A percentile compares a stretch with the other conserved stretches of the same genome.
These are phyloP conservation scores for Cryptococcus hybrid DNA, from an alignment of 1,284 basidiomycete species.

Conservation along the genomic window DNA sequence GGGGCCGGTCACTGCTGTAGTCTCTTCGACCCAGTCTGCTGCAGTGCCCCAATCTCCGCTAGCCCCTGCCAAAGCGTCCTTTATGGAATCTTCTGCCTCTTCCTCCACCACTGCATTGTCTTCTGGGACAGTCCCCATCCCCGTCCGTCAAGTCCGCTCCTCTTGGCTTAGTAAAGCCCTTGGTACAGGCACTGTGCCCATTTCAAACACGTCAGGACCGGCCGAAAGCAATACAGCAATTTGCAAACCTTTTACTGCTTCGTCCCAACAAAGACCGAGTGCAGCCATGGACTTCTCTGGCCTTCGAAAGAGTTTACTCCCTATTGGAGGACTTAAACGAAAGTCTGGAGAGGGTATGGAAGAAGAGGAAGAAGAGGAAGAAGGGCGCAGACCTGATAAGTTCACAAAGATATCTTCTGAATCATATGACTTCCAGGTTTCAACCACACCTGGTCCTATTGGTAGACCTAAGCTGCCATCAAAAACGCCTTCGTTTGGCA, in stretches of 20 bases:
- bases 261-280: slow-evolving; percentile 6
- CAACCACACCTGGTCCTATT: slow-evolving; percentile 14
- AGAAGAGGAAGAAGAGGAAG: slow-evolving; percentile 16
- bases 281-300: slow-evolving; percentile 16
- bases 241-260: slow-evolving; percentile 19
- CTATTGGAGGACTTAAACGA: slow-evolving; percentile 31
- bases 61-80: too few species aligned
- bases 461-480: slow-evolving; percentile 9
- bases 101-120: too few species aligned
- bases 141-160: slow-evolving; percentile 37
- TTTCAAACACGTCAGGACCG: slow-evolving; percentile 2
- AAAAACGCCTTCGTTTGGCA: slow-evolving; percentile 13
- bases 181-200: slow-evolving; percentile 28
- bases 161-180: slow-evolving; percentile 48
- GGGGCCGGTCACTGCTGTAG: too few species aligned
- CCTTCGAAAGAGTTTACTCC: slow-evolving; percentile 32
- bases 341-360: slow-evolving; percentile 32
- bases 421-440: background rate
- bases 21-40: too few species aligned
- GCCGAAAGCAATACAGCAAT: background rate
- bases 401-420: slow-evolving; percentile 18
- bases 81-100: too few species aligned
- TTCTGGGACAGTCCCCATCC: background rate
- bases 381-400: slow-evolving; percentile 32
- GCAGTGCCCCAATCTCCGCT: too few species aligned